A percentile compares a stretch with the other conserved stretches of the same genome.
Conservation (phyloP, 176 grass and related monocot species). For the Saccharum spontaneum region DNA sequence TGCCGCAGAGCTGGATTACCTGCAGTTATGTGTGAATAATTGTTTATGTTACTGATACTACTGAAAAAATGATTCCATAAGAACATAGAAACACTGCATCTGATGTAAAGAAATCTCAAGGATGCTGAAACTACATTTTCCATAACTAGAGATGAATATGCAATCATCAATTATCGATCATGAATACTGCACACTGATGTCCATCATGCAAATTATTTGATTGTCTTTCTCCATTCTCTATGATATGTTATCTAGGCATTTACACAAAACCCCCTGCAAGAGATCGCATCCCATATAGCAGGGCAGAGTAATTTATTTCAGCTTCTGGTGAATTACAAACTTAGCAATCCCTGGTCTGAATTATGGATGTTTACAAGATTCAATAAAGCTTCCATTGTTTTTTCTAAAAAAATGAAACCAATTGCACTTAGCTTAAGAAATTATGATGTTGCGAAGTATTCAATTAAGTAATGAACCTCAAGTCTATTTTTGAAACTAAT, state of each 20-base stretch:
- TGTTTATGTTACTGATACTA: not conserved
- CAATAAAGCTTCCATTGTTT: not conserved
- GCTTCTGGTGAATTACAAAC: not conserved
- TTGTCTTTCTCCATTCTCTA: not conserved
- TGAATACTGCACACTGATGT: not conserved
- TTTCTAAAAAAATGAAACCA: not conserved
- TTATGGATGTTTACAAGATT: conserved; percentile 1
- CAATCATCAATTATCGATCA: not conserved
- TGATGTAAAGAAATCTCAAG: not conserved
- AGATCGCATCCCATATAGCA: conserved; percentile 9
- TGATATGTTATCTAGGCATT: not conserved
- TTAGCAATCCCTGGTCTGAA: not conserved
- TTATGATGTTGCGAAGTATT: not conserved
- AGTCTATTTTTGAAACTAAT: conserved; percentile 20
- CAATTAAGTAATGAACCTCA: conserved; percentile 8
- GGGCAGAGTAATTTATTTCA: not conserved
- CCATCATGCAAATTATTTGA: not conserved
- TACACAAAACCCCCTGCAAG: not conserved
- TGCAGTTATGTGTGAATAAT: conserved; percentile 34
- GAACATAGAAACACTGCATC: not conserved
- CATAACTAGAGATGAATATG: not conserved
- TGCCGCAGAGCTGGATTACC: conserved; percentile 87
- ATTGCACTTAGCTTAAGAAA: not conserved
- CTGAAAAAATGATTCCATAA: not conserved
- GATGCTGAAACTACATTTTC: not conserved